Conservation (phyloP, 345 rosid genomes). For the Populus alba region DNA sequence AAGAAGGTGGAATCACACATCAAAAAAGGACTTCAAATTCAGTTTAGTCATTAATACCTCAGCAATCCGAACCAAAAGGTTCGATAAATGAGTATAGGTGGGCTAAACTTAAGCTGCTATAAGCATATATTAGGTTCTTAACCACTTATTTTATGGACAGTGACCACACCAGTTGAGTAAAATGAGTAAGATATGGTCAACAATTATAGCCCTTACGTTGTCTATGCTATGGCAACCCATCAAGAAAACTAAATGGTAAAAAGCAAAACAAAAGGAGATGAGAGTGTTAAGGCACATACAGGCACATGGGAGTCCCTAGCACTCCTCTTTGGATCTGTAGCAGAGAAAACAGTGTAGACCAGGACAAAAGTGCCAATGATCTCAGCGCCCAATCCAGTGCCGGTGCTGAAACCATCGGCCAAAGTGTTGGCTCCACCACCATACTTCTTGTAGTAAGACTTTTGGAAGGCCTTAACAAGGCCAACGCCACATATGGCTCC, state of each 20-base stretch:
- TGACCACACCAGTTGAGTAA: not conserved
- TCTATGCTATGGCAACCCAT: not conserved
- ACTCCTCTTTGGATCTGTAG: conserved; percentile 79
- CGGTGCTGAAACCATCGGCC: conserved; percentile 45
- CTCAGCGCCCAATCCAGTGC: conserved; percentile 72
- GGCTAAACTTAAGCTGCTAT: not conserved
- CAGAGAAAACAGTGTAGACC: conserved; percentile 89
- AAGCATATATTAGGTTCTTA: not conserved
- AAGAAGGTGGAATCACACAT: not conserved
- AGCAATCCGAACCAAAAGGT: not conserved
- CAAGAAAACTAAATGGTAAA: not conserved
- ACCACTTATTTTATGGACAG: not conserved
- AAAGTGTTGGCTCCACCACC: conserved; percentile 78
- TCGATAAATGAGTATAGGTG: not conserved
- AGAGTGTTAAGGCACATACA: conserved; percentile 32
- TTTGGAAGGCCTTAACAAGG: conserved; percentile 67
- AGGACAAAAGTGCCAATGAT: conserved; percentile 81
- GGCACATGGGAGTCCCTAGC: conserved; percentile 93
- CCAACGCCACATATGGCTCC: conserved; percentile 87
- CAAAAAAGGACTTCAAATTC: too few relatives aligned
- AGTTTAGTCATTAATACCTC: too few relatives aligned
- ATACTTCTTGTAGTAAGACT: conserved; percentile 39
- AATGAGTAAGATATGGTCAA: not conserved
- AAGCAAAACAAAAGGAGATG: not conserved
- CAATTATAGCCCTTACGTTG: not conserved